A percentile compares a stretch with the other conserved stretches of the same genome.
phyloP scores from a whole-genome alignment of 106 monocot species.

The Narthecium ossifragum region DNA sequence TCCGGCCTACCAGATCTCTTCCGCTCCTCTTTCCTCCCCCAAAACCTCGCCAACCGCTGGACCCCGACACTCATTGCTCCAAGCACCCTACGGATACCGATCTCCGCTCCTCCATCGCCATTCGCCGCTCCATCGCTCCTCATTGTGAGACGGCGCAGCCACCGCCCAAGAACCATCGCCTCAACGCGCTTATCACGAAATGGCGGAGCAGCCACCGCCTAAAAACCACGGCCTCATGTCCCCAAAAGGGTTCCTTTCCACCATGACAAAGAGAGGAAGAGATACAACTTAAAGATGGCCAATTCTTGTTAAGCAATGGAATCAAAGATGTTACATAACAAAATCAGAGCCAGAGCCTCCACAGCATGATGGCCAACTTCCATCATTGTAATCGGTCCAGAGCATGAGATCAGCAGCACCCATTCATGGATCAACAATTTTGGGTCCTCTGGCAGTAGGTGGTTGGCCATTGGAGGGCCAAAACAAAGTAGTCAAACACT shows the following conservation, averaged over 20 bases:
- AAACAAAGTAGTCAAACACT: conserved; percentile 68
- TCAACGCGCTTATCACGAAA: too few species aligned
- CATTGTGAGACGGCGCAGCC: too few species aligned
- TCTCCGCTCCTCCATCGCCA: too few species aligned
- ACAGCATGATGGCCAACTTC: conserved; percentile 91
- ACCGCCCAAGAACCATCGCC: too few species aligned
- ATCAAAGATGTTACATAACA: conserved; percentile 57
- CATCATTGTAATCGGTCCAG: conserved; percentile 94
- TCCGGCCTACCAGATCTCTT: too few species aligned
- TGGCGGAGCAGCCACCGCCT: too few species aligned
- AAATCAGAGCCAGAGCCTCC: conserved; percentile 33
- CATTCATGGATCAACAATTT: conserved; percentile 63
- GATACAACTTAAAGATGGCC: conserved; percentile 85
- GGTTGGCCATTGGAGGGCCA: conserved; percentile 69
- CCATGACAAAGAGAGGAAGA: conserved; percentile 64
- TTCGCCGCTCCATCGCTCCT: too few species aligned
- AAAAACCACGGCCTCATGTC: too few species aligned
- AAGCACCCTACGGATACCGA: too few species aligned
- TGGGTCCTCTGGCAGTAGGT: conserved; percentile 38
- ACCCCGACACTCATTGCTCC: too few species aligned
- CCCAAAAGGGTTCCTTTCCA: conserved; percentile 88
- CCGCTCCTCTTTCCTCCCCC: too few species aligned
- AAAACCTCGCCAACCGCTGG: too few species aligned
- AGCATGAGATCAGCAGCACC: conserved; percentile 46
- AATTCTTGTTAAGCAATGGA: conserved; percentile 61